Percentiles rank a stretch among this genome's conserved stretches.
Conservation (phyloP, 1,284 basidiomycete genomes). For the Caloboletus firmus region DNA sequence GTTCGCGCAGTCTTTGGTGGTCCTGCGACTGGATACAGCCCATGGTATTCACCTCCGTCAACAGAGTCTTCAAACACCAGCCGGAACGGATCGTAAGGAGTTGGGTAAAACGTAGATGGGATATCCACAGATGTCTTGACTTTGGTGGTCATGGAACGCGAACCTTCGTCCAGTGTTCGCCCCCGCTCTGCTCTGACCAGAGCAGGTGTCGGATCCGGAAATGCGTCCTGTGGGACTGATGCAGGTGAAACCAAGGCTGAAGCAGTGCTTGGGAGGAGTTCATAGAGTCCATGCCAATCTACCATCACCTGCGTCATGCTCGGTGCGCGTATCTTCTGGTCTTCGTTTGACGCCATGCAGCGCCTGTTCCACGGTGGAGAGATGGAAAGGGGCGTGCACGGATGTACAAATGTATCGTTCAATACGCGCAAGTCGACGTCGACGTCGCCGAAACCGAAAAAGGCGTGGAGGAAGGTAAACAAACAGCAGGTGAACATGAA, state of each 20-base stretch:
- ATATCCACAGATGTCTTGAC: neutral
- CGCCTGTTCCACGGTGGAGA: neutral
- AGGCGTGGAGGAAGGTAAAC: conserved; percentile 28
- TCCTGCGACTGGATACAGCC: conserved; percentile 10
- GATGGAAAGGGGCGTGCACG: neutral
- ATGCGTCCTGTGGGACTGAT: conserved; percentile 20
- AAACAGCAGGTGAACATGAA: conserved; percentile 27
- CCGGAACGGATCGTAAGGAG: conserved; percentile 23
- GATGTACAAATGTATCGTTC: conserved; percentile 1
- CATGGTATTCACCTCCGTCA: neutral
- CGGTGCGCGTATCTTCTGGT: neutral
- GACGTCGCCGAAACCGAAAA: conserved; percentile 24
- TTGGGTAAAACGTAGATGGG: conserved; percentile 1
- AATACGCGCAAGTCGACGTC: neutral
- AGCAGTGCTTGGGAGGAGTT: conserved; percentile 11
- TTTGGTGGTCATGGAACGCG: neutral
- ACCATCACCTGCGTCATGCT: conserved; percentile 6
- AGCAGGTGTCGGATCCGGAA: conserved; percentile 22
- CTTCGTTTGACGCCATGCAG: neutral
- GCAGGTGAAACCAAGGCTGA: conserved; percentile 5
- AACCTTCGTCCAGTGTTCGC: neutral
- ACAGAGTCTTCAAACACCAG: conserved; percentile 12
- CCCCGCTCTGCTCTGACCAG: neutral
- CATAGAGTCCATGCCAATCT: conserved; percentile 26
- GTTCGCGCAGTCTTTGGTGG: conserved; percentile 8